phyloP scores from a whole-genome alignment of 805 yeast genomes.

The Kodamaea kaohsiungensis region DNA sequence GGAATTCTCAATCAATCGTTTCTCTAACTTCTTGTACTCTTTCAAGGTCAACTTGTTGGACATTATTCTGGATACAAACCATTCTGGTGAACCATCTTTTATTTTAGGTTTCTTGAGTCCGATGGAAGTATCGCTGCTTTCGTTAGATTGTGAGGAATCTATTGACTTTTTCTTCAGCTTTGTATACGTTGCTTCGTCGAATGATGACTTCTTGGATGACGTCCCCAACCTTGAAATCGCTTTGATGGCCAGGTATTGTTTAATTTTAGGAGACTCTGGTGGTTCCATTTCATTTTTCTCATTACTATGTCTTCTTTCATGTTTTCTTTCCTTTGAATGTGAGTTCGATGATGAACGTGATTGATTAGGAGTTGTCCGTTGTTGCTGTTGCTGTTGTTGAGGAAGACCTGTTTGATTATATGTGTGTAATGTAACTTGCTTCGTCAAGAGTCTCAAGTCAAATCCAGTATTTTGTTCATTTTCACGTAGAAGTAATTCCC shows the following conservation, averaged over 20 bases:
- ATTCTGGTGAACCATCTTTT: slow-evolving; percentile 42
- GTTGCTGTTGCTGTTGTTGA: not conserved
- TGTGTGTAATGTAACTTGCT: slow-evolving; percentile 8
- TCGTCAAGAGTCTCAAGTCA: slow-evolving; percentile 30
- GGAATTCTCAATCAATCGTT: slow-evolving; percentile 27
- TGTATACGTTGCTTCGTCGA: slow-evolving; percentile 7
- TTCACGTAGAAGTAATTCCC: slow-evolving; percentile 46
- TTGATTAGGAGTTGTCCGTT: not conserved
- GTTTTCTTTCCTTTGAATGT: not conserved
- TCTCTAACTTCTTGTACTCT: slow-evolving; percentile 37
- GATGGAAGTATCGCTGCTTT: slow-evolving; percentile 12
- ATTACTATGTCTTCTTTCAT: not conserved
- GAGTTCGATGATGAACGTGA: not conserved
- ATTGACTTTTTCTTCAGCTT: slow-evolving; percentile 13
- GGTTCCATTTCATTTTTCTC: slow-evolving; percentile 1
- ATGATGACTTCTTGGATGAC: slow-evolving; percentile 3
- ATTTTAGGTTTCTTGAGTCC: slow-evolving; percentile 23
- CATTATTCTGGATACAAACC: slow-evolving; percentile 42
- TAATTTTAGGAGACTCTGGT: slow-evolving; percentile 10
- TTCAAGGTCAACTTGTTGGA: slow-evolving; percentile 31
- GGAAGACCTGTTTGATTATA: not conserved
- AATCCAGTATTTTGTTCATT: slow-evolving; percentile 38
- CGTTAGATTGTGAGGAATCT: slow-evolving; percentile 12
- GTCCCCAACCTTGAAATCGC: slow-evolving; percentile 13
- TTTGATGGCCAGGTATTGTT: slow-evolving; percentile 12